Conservation (phyloP, 306 rosid species). For the Erythrophleum fordii region DNA sequence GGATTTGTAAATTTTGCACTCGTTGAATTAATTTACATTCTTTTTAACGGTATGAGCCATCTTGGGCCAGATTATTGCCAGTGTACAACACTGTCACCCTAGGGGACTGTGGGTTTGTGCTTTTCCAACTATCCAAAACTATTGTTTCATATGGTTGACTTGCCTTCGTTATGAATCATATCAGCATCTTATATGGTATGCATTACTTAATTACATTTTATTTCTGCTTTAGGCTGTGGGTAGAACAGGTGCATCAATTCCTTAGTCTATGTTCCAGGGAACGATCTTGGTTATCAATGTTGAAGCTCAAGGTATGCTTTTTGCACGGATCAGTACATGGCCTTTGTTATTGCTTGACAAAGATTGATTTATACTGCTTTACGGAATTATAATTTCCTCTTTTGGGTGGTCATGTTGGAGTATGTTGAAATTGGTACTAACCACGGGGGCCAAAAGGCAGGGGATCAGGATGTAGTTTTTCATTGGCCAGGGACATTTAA, state of each 20-base stretch:
- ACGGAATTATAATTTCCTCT: constrained; percentile 1
- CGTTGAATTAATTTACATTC: background rate
- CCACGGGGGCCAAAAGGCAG: background rate
- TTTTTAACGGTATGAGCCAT: background rate
- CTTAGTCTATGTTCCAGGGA: constrained; percentile 47
- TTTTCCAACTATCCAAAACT: background rate
- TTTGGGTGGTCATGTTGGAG: background rate
- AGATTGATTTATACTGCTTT: constrained; percentile 30
- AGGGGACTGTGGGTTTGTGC: constrained; percentile 2
- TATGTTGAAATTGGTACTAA: background rate
- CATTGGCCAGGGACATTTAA: background rate
- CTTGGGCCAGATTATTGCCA: constrained; percentile 35
- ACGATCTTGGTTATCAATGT: constrained; percentile 63
- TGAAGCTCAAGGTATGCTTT: constrained; percentile 73
- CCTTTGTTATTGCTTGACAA: constrained; percentile 11
- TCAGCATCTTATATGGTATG: background rate
- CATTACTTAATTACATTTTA: constrained; percentile 25
- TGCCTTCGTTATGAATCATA: background rate
- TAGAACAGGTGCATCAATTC: constrained; percentile 64
- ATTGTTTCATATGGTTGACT: constrained; percentile 29
- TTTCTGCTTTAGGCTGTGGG: constrained; percentile 69
- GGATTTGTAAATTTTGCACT: constrained; percentile 20
- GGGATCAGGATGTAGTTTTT: constrained; percentile 1
- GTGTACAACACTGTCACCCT: constrained; percentile 3
- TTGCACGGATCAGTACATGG: constrained; percentile 1